These are phyloP conservation scores for Vigna mungo DNA, from an alignment of 306 rosid species.

Conservation along the genomic window DNA sequence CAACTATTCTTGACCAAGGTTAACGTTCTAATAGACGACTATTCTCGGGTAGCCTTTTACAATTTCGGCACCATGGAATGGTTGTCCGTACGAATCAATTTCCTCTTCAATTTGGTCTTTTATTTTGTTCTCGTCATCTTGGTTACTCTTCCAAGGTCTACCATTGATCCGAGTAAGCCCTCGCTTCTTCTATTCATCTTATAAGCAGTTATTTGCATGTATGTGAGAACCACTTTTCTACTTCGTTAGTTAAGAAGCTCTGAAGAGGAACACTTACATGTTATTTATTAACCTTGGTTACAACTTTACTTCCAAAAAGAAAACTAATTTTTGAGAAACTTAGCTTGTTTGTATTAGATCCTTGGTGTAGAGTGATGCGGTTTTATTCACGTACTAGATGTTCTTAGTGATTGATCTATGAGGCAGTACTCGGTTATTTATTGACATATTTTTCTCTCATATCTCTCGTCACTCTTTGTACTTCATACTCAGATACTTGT, in stretches of 20 bases:
- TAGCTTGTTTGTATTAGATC: background rate
- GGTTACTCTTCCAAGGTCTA: constrained; percentile 71
- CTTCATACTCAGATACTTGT: background rate
- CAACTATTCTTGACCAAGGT: constrained; percentile 57
- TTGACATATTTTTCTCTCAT: background rate
- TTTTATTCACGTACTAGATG: background rate
- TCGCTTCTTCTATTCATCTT: constrained; percentile 24
- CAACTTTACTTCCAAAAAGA: constrained; percentile 1
- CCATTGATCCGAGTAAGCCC: constrained; percentile 78
- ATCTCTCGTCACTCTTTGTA: background rate
- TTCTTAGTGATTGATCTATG: background rate
- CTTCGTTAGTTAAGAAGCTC: background rate
- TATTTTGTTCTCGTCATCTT: constrained; percentile 68
- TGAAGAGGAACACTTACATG: background rate
- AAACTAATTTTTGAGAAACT: background rate
- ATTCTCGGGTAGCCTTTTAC: constrained; percentile 78
- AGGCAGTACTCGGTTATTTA: background rate
- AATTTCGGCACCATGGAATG: constrained; percentile 88
- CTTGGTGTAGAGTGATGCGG: background rate
- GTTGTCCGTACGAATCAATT: constrained; percentile 79
- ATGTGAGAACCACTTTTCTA: constrained; percentile 9
- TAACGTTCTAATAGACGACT: constrained; percentile 63
- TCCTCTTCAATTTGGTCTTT: constrained; percentile 75
- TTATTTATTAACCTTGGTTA: background rate
- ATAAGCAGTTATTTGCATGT: constrained; percentile 11